phyloP scores from a whole-genome alignment of 2,329 filamentous ascomycete genomes.

The Aspergillus sp. region DNA sequence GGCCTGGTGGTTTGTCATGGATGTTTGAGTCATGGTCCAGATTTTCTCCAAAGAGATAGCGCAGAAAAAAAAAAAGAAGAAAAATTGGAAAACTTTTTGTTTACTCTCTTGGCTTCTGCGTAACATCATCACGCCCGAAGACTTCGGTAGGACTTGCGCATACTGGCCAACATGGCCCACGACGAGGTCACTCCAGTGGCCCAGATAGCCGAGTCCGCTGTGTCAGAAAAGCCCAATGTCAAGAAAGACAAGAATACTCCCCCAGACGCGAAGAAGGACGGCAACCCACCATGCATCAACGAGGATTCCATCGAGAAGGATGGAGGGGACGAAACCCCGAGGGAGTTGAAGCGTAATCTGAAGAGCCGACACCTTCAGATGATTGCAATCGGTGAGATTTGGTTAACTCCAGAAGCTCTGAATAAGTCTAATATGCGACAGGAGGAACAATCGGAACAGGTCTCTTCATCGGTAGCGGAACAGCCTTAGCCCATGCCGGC shows the following conservation, averaged over 20 bases:
- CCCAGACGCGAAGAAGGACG: background rate
- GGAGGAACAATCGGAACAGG: constrained; percentile 68
- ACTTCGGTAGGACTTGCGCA: background rate
- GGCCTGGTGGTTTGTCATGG: background rate
- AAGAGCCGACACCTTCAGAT: constrained; percentile 23
- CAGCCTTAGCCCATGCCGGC: constrained; percentile 60
- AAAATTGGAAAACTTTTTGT: background rate
- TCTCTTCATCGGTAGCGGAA: constrained; percentile 66
- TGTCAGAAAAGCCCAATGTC: background rate
- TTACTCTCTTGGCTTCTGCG: background rate
- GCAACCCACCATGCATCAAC: background rate
- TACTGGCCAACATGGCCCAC: constrained; percentile 1
- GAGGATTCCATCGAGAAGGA: constrained; percentile 1
- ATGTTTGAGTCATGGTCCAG: background rate
- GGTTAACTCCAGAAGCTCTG: background rate
- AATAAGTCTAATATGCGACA: constrained; percentile 10
- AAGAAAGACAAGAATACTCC: background rate
- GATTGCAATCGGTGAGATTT: constrained; percentile 18
- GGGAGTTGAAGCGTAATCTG: constrained; percentile 19
- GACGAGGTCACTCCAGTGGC: constrained; percentile 8
- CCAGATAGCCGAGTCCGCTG: constrained; percentile 1
- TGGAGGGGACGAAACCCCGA: constrained; percentile 1
- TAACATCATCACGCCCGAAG: background rate
- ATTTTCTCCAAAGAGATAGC: background rate
- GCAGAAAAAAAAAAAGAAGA: background rate